A percentile compares a stretch with the other conserved stretches of the same genome.
phyloP scores from a whole-genome alignment of 495 filamentous ascomycete species.

The Neurospora discreta region DNA sequence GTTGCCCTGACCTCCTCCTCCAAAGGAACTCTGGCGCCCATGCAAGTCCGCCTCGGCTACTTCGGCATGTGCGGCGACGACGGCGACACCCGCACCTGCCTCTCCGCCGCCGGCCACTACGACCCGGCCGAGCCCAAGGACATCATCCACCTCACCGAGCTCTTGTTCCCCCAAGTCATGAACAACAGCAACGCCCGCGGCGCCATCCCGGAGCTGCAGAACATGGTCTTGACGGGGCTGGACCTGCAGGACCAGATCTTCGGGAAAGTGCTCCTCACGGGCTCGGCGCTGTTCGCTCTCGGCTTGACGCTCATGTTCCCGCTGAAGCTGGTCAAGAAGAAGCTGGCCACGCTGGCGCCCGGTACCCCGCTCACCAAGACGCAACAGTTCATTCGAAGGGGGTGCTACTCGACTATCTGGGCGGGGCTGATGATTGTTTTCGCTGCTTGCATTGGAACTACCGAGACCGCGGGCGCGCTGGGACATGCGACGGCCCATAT shows the following conservation, averaged over 20 bases:
- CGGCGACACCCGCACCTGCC: conserved; percentile 11
- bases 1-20: conserved; percentile 14
- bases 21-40: conserved; percentile 4
- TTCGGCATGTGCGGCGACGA: conserved; percentile 25
- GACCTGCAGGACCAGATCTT: conserved; percentile 17
- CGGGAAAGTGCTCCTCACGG: conserved; percentile 13
- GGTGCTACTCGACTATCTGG: background rate
- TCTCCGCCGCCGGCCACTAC: conserved; percentile 6
- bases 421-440: conserved; percentile 2
- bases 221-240: conserved; percentile 14
- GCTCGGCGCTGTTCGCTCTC: conserved; percentile 17
- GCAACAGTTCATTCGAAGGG: background rate
- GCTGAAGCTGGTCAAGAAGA: conserved; percentile 4
- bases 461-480: conserved; percentile 12
- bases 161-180: background rate
- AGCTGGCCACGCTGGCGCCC: conserved; percentile 1
- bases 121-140: conserved; percentile 3
- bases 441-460: conserved; percentile 16
- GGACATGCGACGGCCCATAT: conserved; percentile 7
- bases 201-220: conserved; percentile 2
- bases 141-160: conserved; percentile 2
- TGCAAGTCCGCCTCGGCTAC: conserved; percentile 23
- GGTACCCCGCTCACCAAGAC: conserved; percentile 1
- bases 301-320: conserved; percentile 19
- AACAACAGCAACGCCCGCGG: background rate